Evolutionary conservation across 768 basidiomycete genomes (phyloP), one percentile per base, ranked within the genome.

Genomic region (Trametes cubensis): DNA sequence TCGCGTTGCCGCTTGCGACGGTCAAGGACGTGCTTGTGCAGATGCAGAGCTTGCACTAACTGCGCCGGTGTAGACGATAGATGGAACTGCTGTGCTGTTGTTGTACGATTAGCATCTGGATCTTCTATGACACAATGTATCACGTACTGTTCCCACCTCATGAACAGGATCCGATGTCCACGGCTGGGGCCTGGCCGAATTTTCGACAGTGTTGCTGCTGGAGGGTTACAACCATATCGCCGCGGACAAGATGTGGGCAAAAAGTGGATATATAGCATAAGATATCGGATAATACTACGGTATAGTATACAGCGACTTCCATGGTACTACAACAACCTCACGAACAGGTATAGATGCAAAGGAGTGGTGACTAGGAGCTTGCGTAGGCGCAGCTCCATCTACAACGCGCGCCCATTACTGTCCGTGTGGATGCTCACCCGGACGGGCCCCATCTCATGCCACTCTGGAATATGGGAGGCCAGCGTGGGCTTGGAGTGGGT

Each of bases 1-100:
- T 93, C 18, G 77, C 75, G 14, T 68, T 83, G 42, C 69, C 83
- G 1, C 70, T 71, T 26, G 75, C 40, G 17, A 80, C 87, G 55
- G 64, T 81, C 4, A 70, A 74, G 44, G 70, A 71, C 50, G 61
- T 79, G 5, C 63, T 83, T 28, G 82, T 81, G 61, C 75, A 75
- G 48, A 69, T 83, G 21, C 77, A 77, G 62, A 73, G 75, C 57
- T 51, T 80, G 41, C 81, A 82, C 63, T 82, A 62, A 77, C 8
- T n/a, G 39, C 34, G n/a, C n/a, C n/a, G 34, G 39, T 28, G 14
- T 28, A 30, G 60, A 46, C 25, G 38, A 26, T 55, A 42, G 62
- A 52, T 38, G 4, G 41, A 45, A 28, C 20, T n/a, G 41, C 20
- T n/a, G 14, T 49, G 44, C n/a, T 2, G 11, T 51, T 14, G 48